These are phyloP conservation scores for Fusarium sp. DNA, from an alignment of 2,329 filamentous ascomycete species.

Conservation along the genomic window DNA sequence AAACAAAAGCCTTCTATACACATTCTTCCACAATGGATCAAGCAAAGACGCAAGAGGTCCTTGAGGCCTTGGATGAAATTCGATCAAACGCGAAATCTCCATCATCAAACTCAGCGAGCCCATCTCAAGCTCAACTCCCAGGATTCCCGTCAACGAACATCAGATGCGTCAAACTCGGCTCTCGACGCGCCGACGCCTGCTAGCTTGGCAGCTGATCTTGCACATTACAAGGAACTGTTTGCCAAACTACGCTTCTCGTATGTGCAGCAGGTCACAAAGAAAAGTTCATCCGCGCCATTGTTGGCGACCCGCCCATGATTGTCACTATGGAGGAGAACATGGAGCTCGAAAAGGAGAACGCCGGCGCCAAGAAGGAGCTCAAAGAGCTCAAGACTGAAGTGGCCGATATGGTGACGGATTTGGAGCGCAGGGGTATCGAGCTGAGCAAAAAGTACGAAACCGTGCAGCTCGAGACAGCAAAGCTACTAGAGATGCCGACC, in stretches of 20 bases:
- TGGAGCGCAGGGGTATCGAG: slow-evolving; percentile 74
- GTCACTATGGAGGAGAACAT: slow-evolving; percentile 86
- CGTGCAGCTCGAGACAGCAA: slow-evolving; percentile 61
- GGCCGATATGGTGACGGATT: slow-evolving; percentile 75
- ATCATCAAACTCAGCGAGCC: slow-evolving; percentile 84
- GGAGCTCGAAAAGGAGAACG: slow-evolving; percentile 76
- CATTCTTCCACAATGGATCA: slow-evolving; percentile 45
- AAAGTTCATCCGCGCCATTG: slow-evolving; percentile 93
- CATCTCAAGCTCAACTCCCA: slow-evolving; percentile 66
- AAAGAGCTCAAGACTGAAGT: slow-evolving; percentile 86
- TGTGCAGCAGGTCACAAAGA: slow-evolving; percentile 98
- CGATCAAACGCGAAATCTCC: slow-evolving; percentile 72
- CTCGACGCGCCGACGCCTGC: slow-evolving; percentile 78
- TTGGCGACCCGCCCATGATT: slow-evolving; percentile 88
- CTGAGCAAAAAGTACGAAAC: slow-evolving; percentile 67
- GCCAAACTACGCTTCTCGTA: slow-evolving; percentile 97
- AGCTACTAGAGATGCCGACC: slow-evolving; percentile 63
- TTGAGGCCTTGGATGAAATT: slow-evolving; percentile 64
- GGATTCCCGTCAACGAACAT: slow-evolving; percentile 67
- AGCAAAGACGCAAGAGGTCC: slow-evolving; percentile 53
- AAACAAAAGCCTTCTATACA: background rate
- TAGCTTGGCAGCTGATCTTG: slow-evolving; percentile 83
- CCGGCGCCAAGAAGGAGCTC: slow-evolving; percentile 79
- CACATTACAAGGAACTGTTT: slow-evolving; percentile 95
- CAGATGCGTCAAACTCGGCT: slow-evolving; percentile 76